Evolutionary conservation across 257 asterid species (phyloP).

Genomic region (Salvia hispanica): DNA sequence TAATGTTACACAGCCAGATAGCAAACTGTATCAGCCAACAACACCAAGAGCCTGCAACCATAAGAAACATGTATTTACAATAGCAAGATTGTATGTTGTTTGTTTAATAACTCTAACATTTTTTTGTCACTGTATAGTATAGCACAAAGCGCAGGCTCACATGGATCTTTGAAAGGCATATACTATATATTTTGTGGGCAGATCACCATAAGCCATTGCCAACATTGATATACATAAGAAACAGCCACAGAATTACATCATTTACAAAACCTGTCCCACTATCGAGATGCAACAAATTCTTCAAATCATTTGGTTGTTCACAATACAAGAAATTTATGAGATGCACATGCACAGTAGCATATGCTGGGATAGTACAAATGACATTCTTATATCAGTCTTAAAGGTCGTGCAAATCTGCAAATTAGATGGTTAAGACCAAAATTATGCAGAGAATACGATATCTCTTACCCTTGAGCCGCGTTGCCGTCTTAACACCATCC

Average conservation of each 20-base stretch:
- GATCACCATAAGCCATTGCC: too few species aligned
- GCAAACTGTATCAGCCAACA: conserved; percentile 56
- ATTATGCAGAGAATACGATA: background rate
- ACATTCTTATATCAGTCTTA: background rate
- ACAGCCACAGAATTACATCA: too few species aligned
- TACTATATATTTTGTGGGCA: too few species aligned
- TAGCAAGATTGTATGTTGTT: background rate
- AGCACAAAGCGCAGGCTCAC: too few species aligned
- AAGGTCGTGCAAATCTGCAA: background rate
- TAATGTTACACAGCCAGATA: conserved; percentile 69
- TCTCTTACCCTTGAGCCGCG: conserved; percentile 61
- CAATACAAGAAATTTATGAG: conserved; percentile 4
- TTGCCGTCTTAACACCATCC: conserved; percentile 59
- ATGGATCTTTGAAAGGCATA: too few species aligned
- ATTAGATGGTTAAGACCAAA: background rate
- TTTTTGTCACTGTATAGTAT: background rate
- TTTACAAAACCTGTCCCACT: too few species aligned
- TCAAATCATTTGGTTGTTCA: background rate
- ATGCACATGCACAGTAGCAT: background rate
- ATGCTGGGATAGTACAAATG: background rate
- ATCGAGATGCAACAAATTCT: background rate
- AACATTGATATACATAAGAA: too few species aligned
- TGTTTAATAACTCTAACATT: background rate
- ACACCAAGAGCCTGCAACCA: conserved; percentile 65
- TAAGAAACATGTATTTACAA: conserved; percentile 22